Base-by-base conservation (phyloP, 306 rosid species). In the Gleditsia sinensis region DNA sequence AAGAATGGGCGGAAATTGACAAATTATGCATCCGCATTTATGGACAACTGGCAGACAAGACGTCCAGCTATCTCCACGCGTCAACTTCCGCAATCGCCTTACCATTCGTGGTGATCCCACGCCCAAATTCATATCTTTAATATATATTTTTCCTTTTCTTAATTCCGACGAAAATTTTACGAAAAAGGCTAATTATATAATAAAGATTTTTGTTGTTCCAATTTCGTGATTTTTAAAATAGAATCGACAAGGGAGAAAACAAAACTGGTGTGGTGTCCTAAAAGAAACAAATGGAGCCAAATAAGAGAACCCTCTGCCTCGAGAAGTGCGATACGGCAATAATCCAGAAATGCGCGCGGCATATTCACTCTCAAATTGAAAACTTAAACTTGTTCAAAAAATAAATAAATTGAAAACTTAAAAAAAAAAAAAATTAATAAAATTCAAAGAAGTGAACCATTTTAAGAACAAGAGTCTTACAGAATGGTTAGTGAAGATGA, bases 31-130 rank as follows among this genome's bases (percentile, higher is more conserved):
- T 2, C 54, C 46, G 46, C 67, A 59, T 19, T 20, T 9, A 24
- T 21, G 34, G 62, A 82, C 85, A 88, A 77, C 84, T 75, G 90
- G 80, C 62, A 11, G 51, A 66, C 36, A 4, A 55, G 70, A 23
- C 27, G 55, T 48, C 82, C 87, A 84, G 82, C 85, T 68, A 69
- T 36, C 9, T 28, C 76, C 86, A 85, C 86, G 78, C 65, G 89
- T 61, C 65, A 12, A 16, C 48, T 39, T 14, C 40, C 9, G 46
- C n/a, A 69, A 75, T 60, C 69, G 28, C 55, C 80, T 67, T 78
- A 27, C 42, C 42, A 1, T 4, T 54, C 75, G 76, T 36, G 86
- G 68, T 78, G 1, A 53, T 72, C 61, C 69, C 53, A 30, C n/a
- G 3, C 8, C n/a, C n/a, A n/a, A n/a, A n/a, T n/a, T n/a, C n/a